Evolutionary conservation across 148 eudicot species (phyloP), one percentile per base, ranked within the genome.

Genomic region (Camellia lanceoleosa): DNA sequence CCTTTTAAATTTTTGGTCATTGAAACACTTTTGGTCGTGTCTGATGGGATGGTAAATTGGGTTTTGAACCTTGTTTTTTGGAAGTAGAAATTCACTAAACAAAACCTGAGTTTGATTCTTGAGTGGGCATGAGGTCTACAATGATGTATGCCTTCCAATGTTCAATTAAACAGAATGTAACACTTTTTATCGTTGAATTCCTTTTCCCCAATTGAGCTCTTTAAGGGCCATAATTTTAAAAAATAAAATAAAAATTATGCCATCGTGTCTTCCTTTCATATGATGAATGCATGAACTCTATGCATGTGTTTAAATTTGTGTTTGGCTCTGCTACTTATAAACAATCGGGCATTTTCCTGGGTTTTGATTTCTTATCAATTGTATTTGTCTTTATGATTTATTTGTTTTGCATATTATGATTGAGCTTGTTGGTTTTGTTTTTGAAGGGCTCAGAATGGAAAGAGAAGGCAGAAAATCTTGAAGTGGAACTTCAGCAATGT

Each of bases 371-470:
- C 10, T 54, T 59, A 3, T 9, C 9, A 51, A 51, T n/a, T 49
- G 20, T 63, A 6, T n/a, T 49, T 65, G 1, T 76, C 41, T 5
- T 2, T 51, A 13, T 15, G 15, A 52, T 44, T 41, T 56, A 41
- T 44, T 16, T 49, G 5, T 10, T 69, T 51, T 76, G 70, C 65
- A 77, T 63, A 20, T 47, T 63, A 64, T 74, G 83, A 82, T 74
- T 85, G 85, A 84, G 52, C 47, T 54, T 7, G 30, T 76, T 10
- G 7, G 20, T 8, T 70, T 54, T 72, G 58, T 1, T 14, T 47
- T 85, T 79, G 76, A 80, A 96, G 99, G 98, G 98, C 74, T 89
- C 97, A 69, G 98, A 92, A 85, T 93, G 98, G 99, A 92, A 96
- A 80, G 98, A 96, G 76, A 96, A 93, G 80, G 98, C 98, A 73